These are phyloP conservation scores for Syzygium syzygioides DNA, from an alignment of 441 rosid species.

Conservation along the genomic window DNA sequence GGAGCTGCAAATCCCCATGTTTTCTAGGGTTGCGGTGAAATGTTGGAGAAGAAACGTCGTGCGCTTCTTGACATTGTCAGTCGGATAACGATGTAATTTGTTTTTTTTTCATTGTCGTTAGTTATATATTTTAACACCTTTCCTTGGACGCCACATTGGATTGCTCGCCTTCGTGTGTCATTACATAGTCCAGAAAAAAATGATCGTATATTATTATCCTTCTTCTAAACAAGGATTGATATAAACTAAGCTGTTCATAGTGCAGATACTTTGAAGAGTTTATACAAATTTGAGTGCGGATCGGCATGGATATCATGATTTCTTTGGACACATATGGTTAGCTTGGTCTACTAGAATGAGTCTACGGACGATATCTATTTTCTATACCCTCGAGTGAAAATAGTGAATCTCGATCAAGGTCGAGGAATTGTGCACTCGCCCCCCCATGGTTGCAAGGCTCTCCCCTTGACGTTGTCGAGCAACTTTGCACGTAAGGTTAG, in stretches of 20 bases:
- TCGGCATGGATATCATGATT: background rate
- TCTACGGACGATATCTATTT: background rate
- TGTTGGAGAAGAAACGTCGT: background rate
- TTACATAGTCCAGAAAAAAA: background rate
- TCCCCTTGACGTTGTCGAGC: no score
- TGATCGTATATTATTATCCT: background rate
- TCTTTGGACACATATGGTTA: background rate
- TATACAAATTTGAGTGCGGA: background rate
- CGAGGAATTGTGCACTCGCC: background rate
- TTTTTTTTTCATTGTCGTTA: background rate
- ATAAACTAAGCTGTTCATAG: background rate
- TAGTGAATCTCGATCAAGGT: background rate
- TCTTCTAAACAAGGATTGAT: background rate
- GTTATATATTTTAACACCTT: background rate
- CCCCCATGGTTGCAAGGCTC: no score
- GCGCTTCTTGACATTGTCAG: background rate
- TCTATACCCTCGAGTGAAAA: background rate
- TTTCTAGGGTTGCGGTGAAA: background rate
- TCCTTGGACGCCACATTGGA: background rate
- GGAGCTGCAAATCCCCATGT: constrained; percentile 32
- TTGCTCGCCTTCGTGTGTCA: background rate
- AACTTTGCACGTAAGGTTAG: no score
- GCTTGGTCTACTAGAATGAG: background rate
- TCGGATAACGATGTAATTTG: background rate
- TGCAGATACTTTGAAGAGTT: background rate